Base-by-base conservation (phyloP, 2,329 filamentous ascomycete species). In the Acephala macrosclerotiorum region DNA sequence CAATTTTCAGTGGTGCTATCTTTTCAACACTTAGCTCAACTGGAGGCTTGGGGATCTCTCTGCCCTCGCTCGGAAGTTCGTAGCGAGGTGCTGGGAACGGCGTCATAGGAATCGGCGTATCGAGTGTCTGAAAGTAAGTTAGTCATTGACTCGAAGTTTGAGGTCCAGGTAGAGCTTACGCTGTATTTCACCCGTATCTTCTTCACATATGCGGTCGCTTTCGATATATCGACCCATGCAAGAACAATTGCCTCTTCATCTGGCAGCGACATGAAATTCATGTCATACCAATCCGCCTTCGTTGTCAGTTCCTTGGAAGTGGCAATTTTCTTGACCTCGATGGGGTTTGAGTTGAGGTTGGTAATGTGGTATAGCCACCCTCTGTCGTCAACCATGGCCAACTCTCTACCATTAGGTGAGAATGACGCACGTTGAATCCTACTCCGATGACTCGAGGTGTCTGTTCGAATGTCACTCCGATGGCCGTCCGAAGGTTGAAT, bases 311-410 rank as follows among this genome's bases (percentile, higher is more conserved):
- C 78, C 56, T 72, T 78, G 0, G 77, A 77, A 2, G 72, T 76
- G 8, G 78, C 78, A 18, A 79, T 70, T 20, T 76, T 75, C 29
- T 75, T 73, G 18, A 79, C 72, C 33, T 80, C 77, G 68, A 80
- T 75, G 1, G 77, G 76, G 49, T 67, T 80, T 2, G 79, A 78
- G 66, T 80, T 78, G 3, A 81, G 68, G 47, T 75, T 78, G 0
- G 76, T 77, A 2, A 79, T 75, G 36, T 78, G 74, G 64, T 79
- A 81, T 2, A 81, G 62, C 66, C 79, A 70, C 3, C 79, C 79
- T 60, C 77, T 79, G 63, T 80, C 78, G 60, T 81, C 80, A 1
- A 81, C 79, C 68, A 80, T 70, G 11, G 76, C 79, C 9, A 81
- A 66, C n/a, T 80, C 77, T 42, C 69, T 72, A 2, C 79, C 79